Evolutionary conservation across 352 stramenopile genomes (phyloP), one percentile per base, ranked within the genome.

Genomic region (Blastocystis sp.): DNA sequence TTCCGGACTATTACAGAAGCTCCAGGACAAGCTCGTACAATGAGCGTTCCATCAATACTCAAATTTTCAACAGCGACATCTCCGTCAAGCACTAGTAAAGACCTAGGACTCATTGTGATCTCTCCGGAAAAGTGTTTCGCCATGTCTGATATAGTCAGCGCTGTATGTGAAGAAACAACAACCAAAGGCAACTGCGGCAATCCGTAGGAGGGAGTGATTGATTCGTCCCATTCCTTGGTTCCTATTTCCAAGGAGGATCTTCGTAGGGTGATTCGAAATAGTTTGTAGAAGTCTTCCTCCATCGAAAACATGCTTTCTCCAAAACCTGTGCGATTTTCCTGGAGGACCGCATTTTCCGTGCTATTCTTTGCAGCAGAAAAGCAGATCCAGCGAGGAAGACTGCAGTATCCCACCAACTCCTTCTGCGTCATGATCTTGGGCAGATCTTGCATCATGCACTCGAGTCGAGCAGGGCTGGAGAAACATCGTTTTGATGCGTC

Each of bases 391-490:
- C 91, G 90, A 3, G 91, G 81, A 13, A 96, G 90, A 68, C 90
- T 93, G 20, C 94, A 97, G 90, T 97, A 98, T 30, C 94, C 95
- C 20, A 97, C 94, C 50, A 93, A 92, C 3, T 91, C 91, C 59
- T 94, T 91, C 13, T 91, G 92, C 1, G 66, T 7, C 45, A 92
- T 93, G 69, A 96, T 66, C 90, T 95, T 96, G 0, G 95, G 95
- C 90, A 96, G 95, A 90, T 98, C 94, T 92, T 97, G 95, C 95
- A 98, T 97, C 95, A 98, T 97, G 90, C 95, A 98, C 92, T 97
- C 95, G 26, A 97, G 90, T 34, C 95, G 92, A n/a, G 95, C 96
- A 9, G 95, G 95, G 81, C 96, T 97, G 91, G 96, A 97, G 91
- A 98, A 98, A 82, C 96, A 97, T 20, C 34, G 43, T 16, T 53